Evolutionary conservation across 306 rosid genomes (phyloP).

Genomic region (Macrotyloma uniflorum): DNA sequence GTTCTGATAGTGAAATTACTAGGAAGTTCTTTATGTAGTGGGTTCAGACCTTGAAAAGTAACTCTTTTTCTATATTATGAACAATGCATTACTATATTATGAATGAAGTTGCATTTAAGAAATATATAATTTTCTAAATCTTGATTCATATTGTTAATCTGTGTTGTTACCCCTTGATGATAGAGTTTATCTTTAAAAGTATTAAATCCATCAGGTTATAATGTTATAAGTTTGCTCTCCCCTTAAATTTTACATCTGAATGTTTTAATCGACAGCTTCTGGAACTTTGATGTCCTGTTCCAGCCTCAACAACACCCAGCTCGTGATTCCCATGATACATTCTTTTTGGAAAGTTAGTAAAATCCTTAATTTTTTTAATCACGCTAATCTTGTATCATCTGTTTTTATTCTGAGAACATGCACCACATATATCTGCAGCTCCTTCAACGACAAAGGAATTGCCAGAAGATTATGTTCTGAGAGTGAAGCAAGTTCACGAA

Average conservation of each 20-base stretch:
- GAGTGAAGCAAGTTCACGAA: slow-evolving; percentile 87
- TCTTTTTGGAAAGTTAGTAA: slow-evolving; percentile 69
- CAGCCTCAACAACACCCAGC: slow-evolving; percentile 99
- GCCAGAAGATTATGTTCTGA: slow-evolving; percentile 93
- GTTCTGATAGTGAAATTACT: background rate
- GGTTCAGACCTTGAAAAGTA: background rate
- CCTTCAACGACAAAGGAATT: slow-evolving; percentile 77
- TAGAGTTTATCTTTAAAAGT: background rate
- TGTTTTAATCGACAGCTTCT: slow-evolving; percentile 67
- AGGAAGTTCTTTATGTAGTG: background rate
- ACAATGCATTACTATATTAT: background rate
- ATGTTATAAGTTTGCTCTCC: background rate
- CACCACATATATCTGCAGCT: slow-evolving; percentile 53
- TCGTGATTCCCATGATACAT: slow-evolving; percentile 95
- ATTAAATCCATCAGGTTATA: background rate
- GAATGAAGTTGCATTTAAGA: background rate
- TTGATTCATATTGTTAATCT: background rate
- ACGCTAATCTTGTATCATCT: slow-evolving; percentile 25
- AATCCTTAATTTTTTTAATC: slow-evolving; percentile 2
- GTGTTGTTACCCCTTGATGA: background rate
- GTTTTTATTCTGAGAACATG: slow-evolving; percentile 34
- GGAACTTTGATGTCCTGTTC: slow-evolving; percentile 95
- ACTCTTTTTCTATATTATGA: background rate
- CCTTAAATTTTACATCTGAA: slow-evolving; percentile 1
- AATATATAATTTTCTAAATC: background rate